Evolutionary conservation across 108 stramenopile species (phyloP), one percentile per base, ranked within the genome.

Genomic region (Pseudonitzschia delicatissima): DNA sequence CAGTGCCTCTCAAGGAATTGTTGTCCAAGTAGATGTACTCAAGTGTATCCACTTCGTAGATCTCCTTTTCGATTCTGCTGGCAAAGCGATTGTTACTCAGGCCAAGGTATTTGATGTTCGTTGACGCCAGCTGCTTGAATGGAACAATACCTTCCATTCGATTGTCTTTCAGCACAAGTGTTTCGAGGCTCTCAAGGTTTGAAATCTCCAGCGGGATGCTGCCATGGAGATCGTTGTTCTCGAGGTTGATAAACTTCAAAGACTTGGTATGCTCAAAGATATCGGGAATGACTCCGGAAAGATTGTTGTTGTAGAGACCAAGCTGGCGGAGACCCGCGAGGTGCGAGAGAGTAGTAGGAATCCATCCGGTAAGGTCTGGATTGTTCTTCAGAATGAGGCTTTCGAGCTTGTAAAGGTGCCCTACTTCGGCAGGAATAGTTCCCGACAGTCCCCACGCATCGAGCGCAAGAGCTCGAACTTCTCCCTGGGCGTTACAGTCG

Each of bases 321-420:
- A 89, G 69, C 39, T 89, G 87, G 9, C 81, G 61, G 1, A 89
- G 76, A 8, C 74, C 36, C 9, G 39, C 40, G 29, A 86, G 57
- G 36, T 64, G 57, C 21, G 74, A 83, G 47, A 89, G 61, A 0
- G 72, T 45, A 12, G 33, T n/a, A 17, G 87, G 87, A 44, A 89
- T 84, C 49, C 74, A 68, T 17, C 87, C 85, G 28, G 13, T 31
- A 15, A 89, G 55, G 7, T 55, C 39, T 18, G 78, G 78, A 40
- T 88, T 83, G 66, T 88, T 85, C 67, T 83, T 85, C 47, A 88
- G 39, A 57, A 85, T 75, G 12, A 88, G 63, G 45, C 83, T 78
- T 60, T 88, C 82, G 18, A 88, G 64, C 4, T 51, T 48, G 17
- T 47, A 55, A n/a, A 89, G 66, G 18, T 77, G 73, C 1, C 78